A percentile compares a stretch with the other conserved stretches of the same genome.
Evolutionary conservation across 176 grass and related monocot species (phyloP).

Genomic region (Avena atlantica): DNA sequence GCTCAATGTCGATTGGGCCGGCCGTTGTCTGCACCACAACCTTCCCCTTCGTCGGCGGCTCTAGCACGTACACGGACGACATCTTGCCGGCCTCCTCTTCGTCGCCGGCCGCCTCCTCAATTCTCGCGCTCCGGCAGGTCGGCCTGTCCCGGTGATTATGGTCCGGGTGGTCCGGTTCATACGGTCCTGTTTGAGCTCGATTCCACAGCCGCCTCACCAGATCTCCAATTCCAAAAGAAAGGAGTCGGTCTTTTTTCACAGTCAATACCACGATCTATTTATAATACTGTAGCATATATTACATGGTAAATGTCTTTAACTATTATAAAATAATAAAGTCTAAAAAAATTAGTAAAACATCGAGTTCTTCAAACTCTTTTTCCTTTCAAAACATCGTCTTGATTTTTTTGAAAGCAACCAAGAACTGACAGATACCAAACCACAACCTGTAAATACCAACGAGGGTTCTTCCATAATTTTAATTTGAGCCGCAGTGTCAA

Average conservation of each 20-base stretch:
- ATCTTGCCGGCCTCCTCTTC: constrained; percentile 43
- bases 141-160: neutral
- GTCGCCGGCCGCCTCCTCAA: neutral
- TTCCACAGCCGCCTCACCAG: constrained; percentile 10
- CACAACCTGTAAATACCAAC: too few relatives aligned
- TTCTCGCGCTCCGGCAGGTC: constrained; percentile 12
- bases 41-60: constrained; percentile 94
- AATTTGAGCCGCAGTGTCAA: too few relatives aligned
- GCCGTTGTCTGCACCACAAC: constrained; percentile 88
- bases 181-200: neutral
- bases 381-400: too few relatives aligned
- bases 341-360: too few relatives aligned
- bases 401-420: too few relatives aligned
- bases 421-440: too few relatives aligned
- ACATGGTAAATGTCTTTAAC: too few relatives aligned
- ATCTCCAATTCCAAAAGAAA: neutral
- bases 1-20: constrained; percentile 86
- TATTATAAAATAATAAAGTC: too few relatives aligned
- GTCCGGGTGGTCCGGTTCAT: constrained; percentile 4
- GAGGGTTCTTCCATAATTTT: too few relatives aligned
- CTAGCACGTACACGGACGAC: constrained; percentile 92
- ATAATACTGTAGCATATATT: too few relatives aligned
- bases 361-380: too few relatives aligned
- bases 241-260: neutral
- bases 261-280: too few relatives aligned